These are phyloP conservation scores for Russula sp. DNA, from an alignment of 768 basidiomycete genomes.

Conservation along the genomic window DNA sequence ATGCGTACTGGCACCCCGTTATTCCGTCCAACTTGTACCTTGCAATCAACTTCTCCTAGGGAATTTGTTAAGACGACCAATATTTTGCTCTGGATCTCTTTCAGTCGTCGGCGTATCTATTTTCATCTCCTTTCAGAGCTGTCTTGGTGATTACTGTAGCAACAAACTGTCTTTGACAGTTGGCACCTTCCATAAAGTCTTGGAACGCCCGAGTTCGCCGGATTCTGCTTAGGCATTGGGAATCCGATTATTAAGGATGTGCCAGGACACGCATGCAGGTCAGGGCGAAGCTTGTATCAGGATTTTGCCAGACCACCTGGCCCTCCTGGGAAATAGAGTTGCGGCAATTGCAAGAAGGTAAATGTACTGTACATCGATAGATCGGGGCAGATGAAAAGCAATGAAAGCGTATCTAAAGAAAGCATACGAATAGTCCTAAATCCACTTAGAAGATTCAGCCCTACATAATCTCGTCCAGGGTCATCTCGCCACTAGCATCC, in stretches of 20 bases:
- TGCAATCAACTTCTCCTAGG: neutral
- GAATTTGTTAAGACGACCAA: neutral
- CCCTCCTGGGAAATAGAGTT: neutral
- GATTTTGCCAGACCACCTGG: neutral
- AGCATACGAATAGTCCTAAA: neutral
- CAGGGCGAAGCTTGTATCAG: neutral
- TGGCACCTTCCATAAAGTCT: neutral
- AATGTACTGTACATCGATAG: neutral
- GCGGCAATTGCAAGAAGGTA: neutral
- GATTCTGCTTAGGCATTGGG: neutral
- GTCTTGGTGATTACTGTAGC: too few relatives aligned
- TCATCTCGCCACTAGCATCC: conserved; percentile 28
- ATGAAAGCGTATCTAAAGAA: neutral
- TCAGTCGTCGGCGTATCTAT: neutral
- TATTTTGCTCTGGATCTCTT: neutral
- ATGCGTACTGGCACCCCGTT: neutral
- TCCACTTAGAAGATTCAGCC: neutral
- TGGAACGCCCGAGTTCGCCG: neutral
- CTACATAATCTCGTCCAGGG: conserved; percentile 29
- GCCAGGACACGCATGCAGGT: neutral
- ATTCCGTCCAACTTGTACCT: neutral
- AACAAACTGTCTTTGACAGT: too few relatives aligned
- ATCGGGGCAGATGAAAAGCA: neutral
- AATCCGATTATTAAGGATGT: neutral
- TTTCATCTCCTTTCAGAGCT: neutral